Evolutionary conservation across 1,139 yeast genomes (phyloP).

Genomic region (Suhomyces taliae): DNA sequence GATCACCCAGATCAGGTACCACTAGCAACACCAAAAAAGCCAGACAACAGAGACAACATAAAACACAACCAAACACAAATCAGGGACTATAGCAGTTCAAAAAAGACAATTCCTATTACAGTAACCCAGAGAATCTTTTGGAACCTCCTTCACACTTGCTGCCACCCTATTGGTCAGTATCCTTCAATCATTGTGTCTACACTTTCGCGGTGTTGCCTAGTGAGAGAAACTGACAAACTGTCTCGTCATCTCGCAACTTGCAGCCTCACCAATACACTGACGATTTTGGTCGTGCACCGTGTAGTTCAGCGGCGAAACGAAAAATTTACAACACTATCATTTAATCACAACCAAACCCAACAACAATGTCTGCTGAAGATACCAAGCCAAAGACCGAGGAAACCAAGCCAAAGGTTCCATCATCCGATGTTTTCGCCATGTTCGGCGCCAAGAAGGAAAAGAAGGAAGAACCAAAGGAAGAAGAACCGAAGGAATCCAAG

Average conservation of each 20-base stretch:
- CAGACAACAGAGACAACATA: too few relatives aligned
- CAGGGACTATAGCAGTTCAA: too few relatives aligned
- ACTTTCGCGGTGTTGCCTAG: too few relatives aligned
- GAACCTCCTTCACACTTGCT: too few relatives aligned
- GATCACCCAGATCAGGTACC: too few relatives aligned
- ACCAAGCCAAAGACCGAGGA: conserved; percentile 30
- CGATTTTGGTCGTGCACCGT: too few relatives aligned
- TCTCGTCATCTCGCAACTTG: neutral
- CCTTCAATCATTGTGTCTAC: too few relatives aligned
- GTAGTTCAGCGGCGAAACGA: neutral
- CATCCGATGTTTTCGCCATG: conserved; percentile 83
- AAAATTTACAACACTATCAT: conserved; percentile 1
- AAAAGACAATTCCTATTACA: neutral
- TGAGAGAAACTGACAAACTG: neutral
- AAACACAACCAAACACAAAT: too few relatives aligned
- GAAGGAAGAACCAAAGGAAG: conserved; percentile 47
- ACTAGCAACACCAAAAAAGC: too few relatives aligned
- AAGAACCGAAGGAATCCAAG: conserved; percentile 30
- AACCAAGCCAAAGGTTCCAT: conserved; percentile 52
- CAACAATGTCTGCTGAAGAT: conserved; percentile 40
- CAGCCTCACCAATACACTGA: neutral
- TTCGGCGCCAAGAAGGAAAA: conserved; percentile 81
- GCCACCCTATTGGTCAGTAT: too few relatives aligned
- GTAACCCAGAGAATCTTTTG: neutral
- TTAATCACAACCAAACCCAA: neutral